Base-by-base conservation (phyloP, 805 yeast genomes). In the Starmerella ratchasimensis region DNA sequence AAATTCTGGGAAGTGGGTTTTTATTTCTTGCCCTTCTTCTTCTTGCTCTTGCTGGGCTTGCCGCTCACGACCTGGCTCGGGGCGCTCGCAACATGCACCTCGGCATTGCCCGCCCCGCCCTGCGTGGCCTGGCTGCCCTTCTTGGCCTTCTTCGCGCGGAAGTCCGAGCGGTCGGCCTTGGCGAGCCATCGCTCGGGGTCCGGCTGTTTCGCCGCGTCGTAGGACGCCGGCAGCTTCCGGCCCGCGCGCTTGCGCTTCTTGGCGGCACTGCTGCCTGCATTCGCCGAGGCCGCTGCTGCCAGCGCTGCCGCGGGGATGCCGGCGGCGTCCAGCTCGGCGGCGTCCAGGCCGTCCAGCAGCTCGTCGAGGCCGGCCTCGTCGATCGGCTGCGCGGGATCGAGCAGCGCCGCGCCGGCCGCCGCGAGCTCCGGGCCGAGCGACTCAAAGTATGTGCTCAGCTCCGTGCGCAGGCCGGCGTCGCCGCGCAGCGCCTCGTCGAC, bases 131-230 rank as follows among this genome's bases (percentile, higher is more conserved):
- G 58, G 46, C 62, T 62, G 48, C 66, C 69, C 55, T 72, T 77
- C 46, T 75, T 71, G 18, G n/a, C 17, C 62, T 73, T 75, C 54
- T 80, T 78, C 11, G 93, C 81, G 57, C 74, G 81, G 61, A 79
- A 84, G 50, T 76, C 72, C 5, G 84, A 70, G 57, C 97, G 72
- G 54, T 86, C 93, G 54, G 75, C 79, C 67, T 80, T 50, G 17
- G 95, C 93, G 35, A 88, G 58, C 97, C 97, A 86, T 61, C 96
- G 76, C 58, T 86, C 96, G 14, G 71, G 69, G 49, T 77, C 79
- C 3, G 71, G 63, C 17, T 43, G 42, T 41, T 53, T 57, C 4
- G 46, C 52, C 6, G 45, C 35, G 34, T 62, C 75, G 59, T 45
- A 71, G 48, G 49, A 48, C 41, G 56, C 57, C n/a, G 70, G 66